phyloP scores from a whole-genome alignment of 441 rosid genomes.

The Jatropha multifida region DNA sequence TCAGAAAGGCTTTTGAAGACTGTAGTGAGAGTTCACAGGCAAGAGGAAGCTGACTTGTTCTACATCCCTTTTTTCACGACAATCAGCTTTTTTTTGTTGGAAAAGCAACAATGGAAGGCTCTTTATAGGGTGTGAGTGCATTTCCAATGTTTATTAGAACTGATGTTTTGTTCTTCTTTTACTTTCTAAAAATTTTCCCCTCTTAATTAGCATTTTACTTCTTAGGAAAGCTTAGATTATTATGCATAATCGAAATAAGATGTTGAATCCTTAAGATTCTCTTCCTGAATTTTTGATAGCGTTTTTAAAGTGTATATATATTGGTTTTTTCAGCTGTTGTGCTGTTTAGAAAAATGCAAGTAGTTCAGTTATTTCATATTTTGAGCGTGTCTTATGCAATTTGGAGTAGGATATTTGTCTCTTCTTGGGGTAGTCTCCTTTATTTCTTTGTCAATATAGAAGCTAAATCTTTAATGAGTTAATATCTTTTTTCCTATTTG shows the following conservation, averaged over 20 bases:
- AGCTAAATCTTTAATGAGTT: no score
- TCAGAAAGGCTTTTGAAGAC: slow-evolving; percentile 74
- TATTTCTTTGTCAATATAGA: no score
- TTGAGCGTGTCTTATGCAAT: no score
- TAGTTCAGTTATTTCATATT: no score
- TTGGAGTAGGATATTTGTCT: no score
- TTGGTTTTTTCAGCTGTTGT: neutral
- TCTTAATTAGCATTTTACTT: neutral
- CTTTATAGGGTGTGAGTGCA: slow-evolving; percentile 99
- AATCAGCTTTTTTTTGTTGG: slow-evolving; percentile 93
- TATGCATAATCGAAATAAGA: neutral
- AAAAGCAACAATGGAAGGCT: slow-evolving; percentile 91
- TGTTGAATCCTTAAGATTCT: neutral
- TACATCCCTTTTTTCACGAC: slow-evolving; percentile 92
- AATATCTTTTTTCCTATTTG: neutral
- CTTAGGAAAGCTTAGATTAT: neutral
- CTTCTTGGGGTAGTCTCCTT: no score
- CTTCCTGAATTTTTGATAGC: neutral
- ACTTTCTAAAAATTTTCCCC: neutral
- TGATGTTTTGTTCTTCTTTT: neutral
- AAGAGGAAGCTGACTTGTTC: slow-evolving; percentile 85
- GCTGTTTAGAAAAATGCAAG: no score
- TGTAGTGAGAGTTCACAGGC: slow-evolving; percentile 67
- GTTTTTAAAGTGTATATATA: neutral
- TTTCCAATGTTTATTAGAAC: slow-evolving; percentile 25